These are phyloP conservation scores for Ottelia alismoides DNA, from an alignment of 106 monocot species.

Conservation along the genomic window DNA sequence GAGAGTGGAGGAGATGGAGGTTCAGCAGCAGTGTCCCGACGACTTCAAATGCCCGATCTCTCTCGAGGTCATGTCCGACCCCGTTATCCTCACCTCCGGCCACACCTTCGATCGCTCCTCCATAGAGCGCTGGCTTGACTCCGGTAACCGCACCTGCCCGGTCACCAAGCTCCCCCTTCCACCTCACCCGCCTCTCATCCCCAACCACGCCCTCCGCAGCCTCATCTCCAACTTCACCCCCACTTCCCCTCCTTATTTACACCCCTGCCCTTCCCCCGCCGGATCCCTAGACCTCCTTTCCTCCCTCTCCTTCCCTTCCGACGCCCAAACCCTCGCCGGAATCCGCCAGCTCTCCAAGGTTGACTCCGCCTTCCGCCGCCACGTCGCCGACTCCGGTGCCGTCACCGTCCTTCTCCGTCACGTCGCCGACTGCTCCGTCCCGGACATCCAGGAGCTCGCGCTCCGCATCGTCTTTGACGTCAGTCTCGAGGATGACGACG, in stretches of 20 bases:
- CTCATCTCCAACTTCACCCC: slow-evolving; percentile 31
- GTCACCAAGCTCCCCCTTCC: slow-evolving; percentile 48
- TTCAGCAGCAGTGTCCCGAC: slow-evolving; percentile 34
- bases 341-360: slow-evolving; percentile 19
- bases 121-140: slow-evolving; percentile 62
- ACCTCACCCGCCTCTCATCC: slow-evolving; percentile 38
- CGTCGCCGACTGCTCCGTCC: slow-evolving; percentile 5
- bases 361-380: slow-evolving; percentile 18
- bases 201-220: slow-evolving; percentile 56
- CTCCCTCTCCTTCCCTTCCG: slow-evolving; percentile 21
- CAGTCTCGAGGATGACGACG: slow-evolving; percentile 53
- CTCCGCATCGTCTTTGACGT: slow-evolving; percentile 34
- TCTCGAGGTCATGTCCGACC: slow-evolving; percentile 58
- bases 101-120: slow-evolving; percentile 64
- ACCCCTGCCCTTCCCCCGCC: background rate
- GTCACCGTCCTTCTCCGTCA: slow-evolving; percentile 30
- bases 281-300: no score
- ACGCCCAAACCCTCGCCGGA: slow-evolving; percentile 10
- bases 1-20: background rate
- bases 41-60: slow-evolving; percentile 75
- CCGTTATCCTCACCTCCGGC: slow-evolving; percentile 53
- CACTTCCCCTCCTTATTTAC: slow-evolving; percentile 3
- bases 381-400: slow-evolving; percentile 24
- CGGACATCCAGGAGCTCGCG: slow-evolving; percentile 26
- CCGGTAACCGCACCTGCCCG: slow-evolving; percentile 57